These are phyloP conservation scores for Plenodomus tracheiphilus DNA, from an alignment of 2,329 filamentous ascomycete species.

Conservation along the genomic window DNA sequence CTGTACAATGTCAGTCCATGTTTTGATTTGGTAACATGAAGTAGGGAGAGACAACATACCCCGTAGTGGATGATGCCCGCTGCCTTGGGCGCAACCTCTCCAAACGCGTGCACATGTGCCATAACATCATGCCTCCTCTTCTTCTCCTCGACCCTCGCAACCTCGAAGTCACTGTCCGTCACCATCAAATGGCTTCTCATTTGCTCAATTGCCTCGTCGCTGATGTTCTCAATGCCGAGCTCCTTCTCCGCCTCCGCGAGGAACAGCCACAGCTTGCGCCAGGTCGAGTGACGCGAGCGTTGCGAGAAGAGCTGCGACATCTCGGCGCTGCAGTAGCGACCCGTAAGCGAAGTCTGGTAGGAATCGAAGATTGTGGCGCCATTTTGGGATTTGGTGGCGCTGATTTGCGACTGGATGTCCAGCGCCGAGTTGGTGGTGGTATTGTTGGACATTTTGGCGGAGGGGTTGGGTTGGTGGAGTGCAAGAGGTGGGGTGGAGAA, in stretches of 20 bases:
- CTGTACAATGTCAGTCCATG: constrained; percentile 71
- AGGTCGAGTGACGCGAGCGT: constrained; percentile 73
- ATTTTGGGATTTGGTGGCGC: constrained; percentile 23
- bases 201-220: constrained; percentile 60
- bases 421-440: constrained; percentile 22
- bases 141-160: constrained; percentile 55
- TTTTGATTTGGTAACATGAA: too few species aligned
- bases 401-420: constrained; percentile 27
- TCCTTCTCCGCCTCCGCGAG: constrained; percentile 83
- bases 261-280: constrained; percentile 83
- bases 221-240: constrained; percentile 72
- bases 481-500: constrained; percentile 3
- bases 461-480: background rate
- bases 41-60: constrained; percentile 59
- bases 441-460: constrained; percentile 10
- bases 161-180: constrained; percentile 53
- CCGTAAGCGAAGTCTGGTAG: constrained; percentile 32
- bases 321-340: constrained; percentile 67
- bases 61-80: constrained; percentile 79
- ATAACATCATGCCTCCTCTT: constrained; percentile 67
- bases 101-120: constrained; percentile 73
- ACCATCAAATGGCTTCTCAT: constrained; percentile 51
- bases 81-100: constrained; percentile 71
- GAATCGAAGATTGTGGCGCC: constrained; percentile 26
- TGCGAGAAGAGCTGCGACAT: constrained; percentile 73